Conservation (phyloP, 1,139 yeast species). For the Pichia sp. region DNA sequence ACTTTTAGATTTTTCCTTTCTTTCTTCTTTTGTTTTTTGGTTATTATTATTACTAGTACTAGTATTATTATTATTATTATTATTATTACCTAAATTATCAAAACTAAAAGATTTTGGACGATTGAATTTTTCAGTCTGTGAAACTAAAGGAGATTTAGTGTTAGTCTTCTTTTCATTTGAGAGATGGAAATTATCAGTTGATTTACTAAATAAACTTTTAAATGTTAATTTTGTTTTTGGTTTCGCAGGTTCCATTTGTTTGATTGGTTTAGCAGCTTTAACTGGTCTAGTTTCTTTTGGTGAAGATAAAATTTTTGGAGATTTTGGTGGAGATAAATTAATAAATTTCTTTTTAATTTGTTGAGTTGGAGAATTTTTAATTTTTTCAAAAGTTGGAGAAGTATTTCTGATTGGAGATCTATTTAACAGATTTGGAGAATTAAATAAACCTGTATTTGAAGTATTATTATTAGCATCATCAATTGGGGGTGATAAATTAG, state of each 20-base stretch:
- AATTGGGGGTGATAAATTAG: neutral
- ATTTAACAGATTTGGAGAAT: slow-evolving; percentile 12
- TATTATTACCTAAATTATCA: slow-evolving; percentile 1
- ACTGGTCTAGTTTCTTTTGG: neutral
- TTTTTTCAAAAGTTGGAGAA: slow-evolving; percentile 16
- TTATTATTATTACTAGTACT: too few relatives aligned
- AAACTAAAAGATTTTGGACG: slow-evolving; percentile 17
- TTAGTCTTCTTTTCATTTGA: neutral
- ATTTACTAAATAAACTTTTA: slow-evolving; percentile 24
- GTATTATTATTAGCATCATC: neutral
- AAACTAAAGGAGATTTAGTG: slow-evolving; percentile 2
- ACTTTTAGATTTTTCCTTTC: slow-evolving; percentile 24
- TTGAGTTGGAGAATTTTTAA: slow-evolving; percentile 6
- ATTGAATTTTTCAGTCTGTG: slow-evolving; percentile 2
- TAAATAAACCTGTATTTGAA: slow-evolving; percentile 4
- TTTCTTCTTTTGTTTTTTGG: slow-evolving; percentile 12
- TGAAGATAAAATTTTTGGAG: neutral
- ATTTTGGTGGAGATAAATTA: slow-evolving; percentile 3
- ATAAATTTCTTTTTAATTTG: slow-evolving; percentile 5
- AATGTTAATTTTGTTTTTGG: slow-evolving; percentile 23
- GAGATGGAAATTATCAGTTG: neutral
- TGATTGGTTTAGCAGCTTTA: neutral
- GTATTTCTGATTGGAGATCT: slow-evolving; percentile 13
- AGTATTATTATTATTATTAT: too few relatives aligned
- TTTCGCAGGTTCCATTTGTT: neutral